phyloP scores from a whole-genome alignment of 179 eudicot species.

The Beta lomatogona region DNA sequence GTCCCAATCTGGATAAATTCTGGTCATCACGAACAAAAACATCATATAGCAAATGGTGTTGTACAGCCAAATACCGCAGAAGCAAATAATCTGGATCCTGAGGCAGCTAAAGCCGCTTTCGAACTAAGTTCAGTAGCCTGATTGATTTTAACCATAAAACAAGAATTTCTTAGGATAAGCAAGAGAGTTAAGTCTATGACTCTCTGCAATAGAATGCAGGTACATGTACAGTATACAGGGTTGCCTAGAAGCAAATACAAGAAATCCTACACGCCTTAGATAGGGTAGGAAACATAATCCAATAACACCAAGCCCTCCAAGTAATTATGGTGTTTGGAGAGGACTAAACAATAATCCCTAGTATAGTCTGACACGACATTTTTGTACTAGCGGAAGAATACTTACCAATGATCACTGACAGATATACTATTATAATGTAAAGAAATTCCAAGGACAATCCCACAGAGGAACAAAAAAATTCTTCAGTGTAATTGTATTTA shows the following conservation, averaged over 20 bases:
- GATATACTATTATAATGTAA: slow-evolving; percentile 7
- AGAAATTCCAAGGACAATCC: slow-evolving; percentile 8
- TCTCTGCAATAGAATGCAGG: background rate
- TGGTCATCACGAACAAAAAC: slow-evolving; percentile 37
- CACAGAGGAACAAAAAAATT: slow-evolving; percentile 4
- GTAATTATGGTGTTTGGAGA: background rate
- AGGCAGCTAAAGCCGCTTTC: slow-evolving; percentile 12
- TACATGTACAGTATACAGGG: slow-evolving; percentile 12
- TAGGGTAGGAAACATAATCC: background rate
- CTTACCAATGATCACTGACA: background rate
- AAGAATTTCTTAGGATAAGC: background rate
- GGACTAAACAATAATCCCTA: background rate
- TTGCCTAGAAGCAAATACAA: background rate
- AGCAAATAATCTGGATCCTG: slow-evolving; percentile 8
- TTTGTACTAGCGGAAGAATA: slow-evolving; percentile 14
- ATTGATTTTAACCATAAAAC: background rate
- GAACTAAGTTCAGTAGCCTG: slow-evolving; percentile 4
- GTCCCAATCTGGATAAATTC: slow-evolving; percentile 46
- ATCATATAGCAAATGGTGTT: slow-evolving; percentile 24
- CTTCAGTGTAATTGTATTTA: slow-evolving; percentile 6
- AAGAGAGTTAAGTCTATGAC: background rate
- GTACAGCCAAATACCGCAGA: slow-evolving; percentile 32
- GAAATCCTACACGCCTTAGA: background rate
- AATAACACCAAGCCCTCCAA: background rate
- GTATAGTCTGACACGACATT: slow-evolving; percentile 18